Evolutionary conservation across 1,284 basidiomycete species (phyloP).

Genomic region (Cutaneotrichosporon sp.): DNA sequence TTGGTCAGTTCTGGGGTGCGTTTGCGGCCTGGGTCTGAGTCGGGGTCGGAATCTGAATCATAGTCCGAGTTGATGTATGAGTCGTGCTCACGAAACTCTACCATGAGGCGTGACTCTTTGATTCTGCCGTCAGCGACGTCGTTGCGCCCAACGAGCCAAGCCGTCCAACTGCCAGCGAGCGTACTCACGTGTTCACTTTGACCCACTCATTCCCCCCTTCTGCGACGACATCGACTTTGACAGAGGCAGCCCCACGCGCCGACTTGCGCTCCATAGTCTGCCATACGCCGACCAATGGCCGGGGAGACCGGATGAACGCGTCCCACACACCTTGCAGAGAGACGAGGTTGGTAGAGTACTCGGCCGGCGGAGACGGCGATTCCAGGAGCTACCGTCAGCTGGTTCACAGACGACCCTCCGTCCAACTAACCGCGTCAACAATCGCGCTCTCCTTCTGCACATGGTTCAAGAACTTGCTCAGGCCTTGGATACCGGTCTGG

Average conservation of each 20-base stretch:
- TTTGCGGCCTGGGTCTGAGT: background rate
- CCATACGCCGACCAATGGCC: constrained; percentile 30
- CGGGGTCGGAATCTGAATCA: constrained; percentile 27
- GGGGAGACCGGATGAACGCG: constrained; percentile 28
- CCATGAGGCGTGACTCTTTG: constrained; percentile 68
- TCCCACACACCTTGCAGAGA: constrained; percentile 40
- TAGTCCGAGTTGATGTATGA: constrained; percentile 59
- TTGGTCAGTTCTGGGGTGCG: constrained; percentile 49
- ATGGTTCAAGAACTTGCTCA: constrained; percentile 30
- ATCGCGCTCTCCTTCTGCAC: constrained; percentile 32
- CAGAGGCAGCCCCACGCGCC: constrained; percentile 4
- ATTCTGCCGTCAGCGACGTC: constrained; percentile 53
- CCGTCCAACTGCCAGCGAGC: no score
- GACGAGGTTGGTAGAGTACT: constrained; percentile 35
- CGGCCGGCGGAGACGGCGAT: constrained; percentile 22
- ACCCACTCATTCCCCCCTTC: constrained; percentile 68
- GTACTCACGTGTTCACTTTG: constrained; percentile 78
- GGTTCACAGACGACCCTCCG: background rate
- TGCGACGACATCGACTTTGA: constrained; percentile 66
- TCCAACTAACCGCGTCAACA: constrained; percentile 26
- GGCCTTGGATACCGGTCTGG: constrained; percentile 30
- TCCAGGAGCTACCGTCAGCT: background rate
- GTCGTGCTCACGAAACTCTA: constrained; percentile 75
- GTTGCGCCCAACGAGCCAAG: background rate
- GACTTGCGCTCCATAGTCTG: constrained; percentile 26